Evolutionary conservation across 192 early-diverging fungal genomes (phyloP).

Genomic region (Thamnidium elegans): DNA sequence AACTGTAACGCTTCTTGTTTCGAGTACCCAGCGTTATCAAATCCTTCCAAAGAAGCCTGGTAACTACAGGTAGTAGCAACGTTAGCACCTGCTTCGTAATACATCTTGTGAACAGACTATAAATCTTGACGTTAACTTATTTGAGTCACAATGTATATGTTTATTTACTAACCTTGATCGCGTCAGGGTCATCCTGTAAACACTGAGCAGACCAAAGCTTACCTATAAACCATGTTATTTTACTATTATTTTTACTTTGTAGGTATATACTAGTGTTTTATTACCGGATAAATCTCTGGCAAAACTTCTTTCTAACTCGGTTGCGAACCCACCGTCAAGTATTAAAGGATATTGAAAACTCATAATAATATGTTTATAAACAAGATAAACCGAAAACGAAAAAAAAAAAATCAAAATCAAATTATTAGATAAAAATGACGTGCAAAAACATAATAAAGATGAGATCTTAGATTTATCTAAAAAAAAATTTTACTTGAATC

Average conservation of each 20-base stretch:
- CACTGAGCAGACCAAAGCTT: slow-evolving; percentile 43
- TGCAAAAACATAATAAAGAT: too few relatives aligned
- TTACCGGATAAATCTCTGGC: slow-evolving; percentile 39
- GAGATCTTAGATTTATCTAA: too few relatives aligned
- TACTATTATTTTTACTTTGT: too few relatives aligned
- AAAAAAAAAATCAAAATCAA: too few relatives aligned
- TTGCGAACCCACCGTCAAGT: slow-evolving; percentile 50
- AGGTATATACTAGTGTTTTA: neutral
- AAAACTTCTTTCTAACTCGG: slow-evolving; percentile 35
- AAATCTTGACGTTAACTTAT: neutral
- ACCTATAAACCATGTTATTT: slow-evolving; percentile 3
- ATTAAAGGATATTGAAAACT: slow-evolving; percentile 29
- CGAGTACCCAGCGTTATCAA: slow-evolving; percentile 37
- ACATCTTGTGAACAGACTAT: slow-evolving; percentile 43
- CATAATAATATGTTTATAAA: neutral
- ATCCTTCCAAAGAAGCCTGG: slow-evolving; percentile 50
- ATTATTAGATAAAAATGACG: too few relatives aligned
- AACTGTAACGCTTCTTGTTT: slow-evolving; percentile 29
- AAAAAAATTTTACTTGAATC: too few relatives aligned
- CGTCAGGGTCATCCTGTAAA: slow-evolving; percentile 36
- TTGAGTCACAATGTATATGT: too few relatives aligned
- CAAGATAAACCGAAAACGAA: too few relatives aligned
- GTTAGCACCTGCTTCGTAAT: slow-evolving; percentile 54
- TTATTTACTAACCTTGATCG: slow-evolving; percentile 33
- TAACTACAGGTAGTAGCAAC: slow-evolving; percentile 56